phyloP scores from a whole-genome alignment of 2,329 filamentous ascomycete species.

The Corinectria fuckeliana region DNA sequence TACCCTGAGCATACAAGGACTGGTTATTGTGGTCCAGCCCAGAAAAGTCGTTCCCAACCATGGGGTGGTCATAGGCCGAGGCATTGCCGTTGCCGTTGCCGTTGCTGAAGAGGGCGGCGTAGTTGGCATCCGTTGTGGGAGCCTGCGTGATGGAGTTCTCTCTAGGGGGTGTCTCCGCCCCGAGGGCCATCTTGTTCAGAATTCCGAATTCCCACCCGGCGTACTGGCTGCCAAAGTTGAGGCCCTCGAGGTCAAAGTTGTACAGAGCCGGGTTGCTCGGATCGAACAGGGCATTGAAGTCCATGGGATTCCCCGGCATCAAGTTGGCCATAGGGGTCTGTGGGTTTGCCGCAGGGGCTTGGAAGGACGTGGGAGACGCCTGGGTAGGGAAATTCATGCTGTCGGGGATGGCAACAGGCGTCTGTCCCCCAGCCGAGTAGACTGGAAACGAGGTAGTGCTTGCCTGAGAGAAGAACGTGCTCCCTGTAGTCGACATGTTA shows the following conservation, averaged over 20 bases:
- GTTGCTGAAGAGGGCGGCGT: conserved; percentile 58
- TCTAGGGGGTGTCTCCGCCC: conserved; percentile 77
- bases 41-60: conserved; percentile 60
- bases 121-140: conserved; percentile 47
- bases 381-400: conserved; percentile 65
- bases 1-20: conserved; percentile 60
- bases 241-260: conserved; percentile 92
- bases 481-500: conserved; percentile 49
- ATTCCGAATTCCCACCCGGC: conserved; percentile 95
- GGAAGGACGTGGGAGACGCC: conserved; percentile 77
- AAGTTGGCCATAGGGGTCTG: conserved; percentile 54
- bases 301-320: conserved; percentile 57
- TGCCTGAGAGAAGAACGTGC: conserved; percentile 57
- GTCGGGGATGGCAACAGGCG: conserved; percentile 56
- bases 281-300: conserved; percentile 76
- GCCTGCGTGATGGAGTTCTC: conserved; percentile 61
- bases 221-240: conserved; percentile 92
- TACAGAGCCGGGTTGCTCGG: conserved; percentile 91
- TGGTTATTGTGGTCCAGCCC: conserved; percentile 57
- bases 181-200: conserved; percentile 85
- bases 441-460: conserved; percentile 57
- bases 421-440: conserved; percentile 54
- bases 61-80: conserved; percentile 56
- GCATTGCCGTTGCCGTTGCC: conserved; percentile 58
- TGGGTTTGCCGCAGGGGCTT: conserved; percentile 58